Conservation (phyloP, 345 rosid species). For the Euclidium syriacum region DNA sequence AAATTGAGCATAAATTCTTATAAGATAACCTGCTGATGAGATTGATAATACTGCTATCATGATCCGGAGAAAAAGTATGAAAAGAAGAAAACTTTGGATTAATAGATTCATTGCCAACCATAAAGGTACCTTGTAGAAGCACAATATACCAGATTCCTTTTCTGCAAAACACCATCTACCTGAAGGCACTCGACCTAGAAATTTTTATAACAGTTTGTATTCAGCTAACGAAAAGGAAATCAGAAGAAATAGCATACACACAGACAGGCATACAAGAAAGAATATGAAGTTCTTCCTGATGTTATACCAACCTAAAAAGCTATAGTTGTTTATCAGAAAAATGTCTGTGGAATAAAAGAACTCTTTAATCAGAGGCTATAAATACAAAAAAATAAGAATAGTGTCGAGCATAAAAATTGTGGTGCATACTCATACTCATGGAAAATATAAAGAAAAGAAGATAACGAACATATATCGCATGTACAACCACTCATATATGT, state of each 20-base stretch:
- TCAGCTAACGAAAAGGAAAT: background rate
- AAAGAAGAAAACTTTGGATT: slow-evolving; percentile 6
- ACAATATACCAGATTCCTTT: slow-evolving; percentile 89
- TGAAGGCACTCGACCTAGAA: slow-evolving; percentile 92
- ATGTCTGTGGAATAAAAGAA: background rate
- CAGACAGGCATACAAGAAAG: slow-evolving; percentile 2
- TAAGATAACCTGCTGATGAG: slow-evolving; percentile 4
- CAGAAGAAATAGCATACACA: slow-evolving; percentile 22
- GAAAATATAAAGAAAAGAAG: background rate
- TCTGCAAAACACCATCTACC: slow-evolving; percentile 90
- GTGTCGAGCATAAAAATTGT: background rate
- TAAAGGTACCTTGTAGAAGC: slow-evolving; percentile 90
- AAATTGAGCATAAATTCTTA: slow-evolving; percentile 7
- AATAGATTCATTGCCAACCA: slow-evolving; percentile 5
- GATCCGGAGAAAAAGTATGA: background rate
- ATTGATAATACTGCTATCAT: slow-evolving; percentile 3
- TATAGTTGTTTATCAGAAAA: background rate
- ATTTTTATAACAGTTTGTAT: background rate
- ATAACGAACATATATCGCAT: slow-evolving; percentile 1
- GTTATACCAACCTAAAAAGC: background rate
- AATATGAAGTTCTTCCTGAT: background rate
- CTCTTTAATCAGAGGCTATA: background rate
- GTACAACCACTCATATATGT: background rate
- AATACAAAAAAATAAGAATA: slow-evolving; percentile 1
- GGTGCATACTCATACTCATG: slow-evolving; percentile 4